Base-by-base conservation (phyloP, 2,329 filamentous ascomycete species). In the Phyllosticta capitalensis region DNA sequence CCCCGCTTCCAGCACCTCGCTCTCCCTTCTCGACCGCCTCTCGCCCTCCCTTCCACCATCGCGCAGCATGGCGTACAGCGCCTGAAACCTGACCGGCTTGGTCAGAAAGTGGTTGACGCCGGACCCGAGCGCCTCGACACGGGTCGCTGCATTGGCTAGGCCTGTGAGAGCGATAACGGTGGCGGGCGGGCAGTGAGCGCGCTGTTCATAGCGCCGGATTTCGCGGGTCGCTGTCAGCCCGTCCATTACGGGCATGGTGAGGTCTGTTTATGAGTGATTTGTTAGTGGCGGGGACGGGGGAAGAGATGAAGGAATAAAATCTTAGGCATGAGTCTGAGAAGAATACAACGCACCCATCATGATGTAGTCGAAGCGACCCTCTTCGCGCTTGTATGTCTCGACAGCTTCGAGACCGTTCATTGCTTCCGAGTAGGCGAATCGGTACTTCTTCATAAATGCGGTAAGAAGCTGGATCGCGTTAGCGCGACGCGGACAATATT, bases 181-280 rank as follows among this genome's bases (percentile, higher is more conserved):
- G 2, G 55, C 54, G 10, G 60, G 60, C 5, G 67, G 56, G 3
- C 64, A 26, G 62, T 51, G 63, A 63, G 9, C 61, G 56, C 65
- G 61, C 49, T 64, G 59, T 56, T 72, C 70, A 55, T 67, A 65
- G 14, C 68, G 62, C 3, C 71, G 69, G 26, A 73, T 72, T 0
- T 66, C 64, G 7, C 68, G 66, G 3, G 69, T 72, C 17, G 69
- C 68, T 7, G 65, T 65, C 64, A 72, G 68, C 0, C 71, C 70
- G 60, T 73, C 70, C 69, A 73, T 69, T 48, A 72, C 65, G 2
- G 70, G 70, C 70, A 72, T 72, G 1, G 69, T 71, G 59, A 72
- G 67, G 50, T 72, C 70, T 68, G 38, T 26, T 14, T 3, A 9
- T n/a, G 21, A 20, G 52, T 45, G 19, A 19, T 9, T 1, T 48